Base-by-base conservation (phyloP, 2,329 filamentous ascomycete species). In the Chalara sp. region DNA sequence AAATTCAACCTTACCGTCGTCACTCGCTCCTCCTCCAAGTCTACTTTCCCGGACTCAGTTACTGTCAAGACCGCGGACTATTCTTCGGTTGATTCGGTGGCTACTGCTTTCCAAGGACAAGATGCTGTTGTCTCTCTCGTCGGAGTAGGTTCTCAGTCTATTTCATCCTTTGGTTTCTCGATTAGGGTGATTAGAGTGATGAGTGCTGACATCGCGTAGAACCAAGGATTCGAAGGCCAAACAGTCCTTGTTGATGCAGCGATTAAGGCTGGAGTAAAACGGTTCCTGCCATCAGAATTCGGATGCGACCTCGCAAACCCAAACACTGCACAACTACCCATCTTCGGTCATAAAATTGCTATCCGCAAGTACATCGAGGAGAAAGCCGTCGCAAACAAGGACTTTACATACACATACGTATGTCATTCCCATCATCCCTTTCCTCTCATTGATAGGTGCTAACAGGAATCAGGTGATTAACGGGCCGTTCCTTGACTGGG, bases 261-360 rank as follows among this genome's bases (percentile, higher is more conserved):
- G 10, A 71, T 79, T 43, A 73, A 72, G 6, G 80, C 79, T 0
- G 76, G 78, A 6, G 79, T 84, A 6, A 72, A 78, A 57, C 73
- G 79, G 13, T 81, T 83, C 67, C 67, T 85, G 30, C 80, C 81
- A 1, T 77, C 77, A 3, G 80, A 85, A 50, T 85, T 76, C 40
- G 70, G 69, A 21, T 64, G 64, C 6, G 61, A 71, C 63, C 59
- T 72, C 67, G 60, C 71, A 58, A 52, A 66, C 57, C 39, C 68
- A 61, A 62, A 63, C 48, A 56, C 65, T 44, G 56, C 68, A 50
- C 46, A 64, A 2, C 70, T 84, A 1, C 74, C 79, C 1, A 60
- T 81, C 1, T 82, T 80, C 52, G 63, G 62, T 2, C 64, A 64
- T 53, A 86, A 86, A 63, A 44, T 74, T 29, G 61, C 67, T 7